Percentiles rank a stretch among this genome's conserved stretches.
Conservation (phyloP, 1,284 basidiomycete species). For the Peniophora sp. region DNA sequence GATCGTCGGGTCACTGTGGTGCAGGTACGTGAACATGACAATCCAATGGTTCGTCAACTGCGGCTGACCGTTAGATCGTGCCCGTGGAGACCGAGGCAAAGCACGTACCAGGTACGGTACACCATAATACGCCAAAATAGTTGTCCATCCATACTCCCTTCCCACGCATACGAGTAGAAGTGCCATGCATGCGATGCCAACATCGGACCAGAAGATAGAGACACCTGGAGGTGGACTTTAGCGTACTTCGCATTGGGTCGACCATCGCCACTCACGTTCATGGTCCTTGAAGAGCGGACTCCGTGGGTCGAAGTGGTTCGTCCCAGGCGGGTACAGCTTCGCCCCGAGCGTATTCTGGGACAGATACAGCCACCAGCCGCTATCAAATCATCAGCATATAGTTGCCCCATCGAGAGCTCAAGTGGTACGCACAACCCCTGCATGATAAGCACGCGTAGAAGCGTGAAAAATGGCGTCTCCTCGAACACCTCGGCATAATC, state of each 20-base stretch:
- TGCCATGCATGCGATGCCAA: slow-evolving; percentile 37
- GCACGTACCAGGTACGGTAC: slow-evolving; percentile 37
- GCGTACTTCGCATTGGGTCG: too few species aligned
- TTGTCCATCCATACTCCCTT: slow-evolving; percentile 29
- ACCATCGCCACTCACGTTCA: slow-evolving; percentile 37
- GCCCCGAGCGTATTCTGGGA: slow-evolving; percentile 32
- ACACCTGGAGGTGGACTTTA: slow-evolving; percentile 18
- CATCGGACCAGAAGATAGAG: slow-evolving; percentile 42
- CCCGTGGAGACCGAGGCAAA: neutral
- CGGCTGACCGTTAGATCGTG: neutral
- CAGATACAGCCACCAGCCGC: slow-evolving; percentile 75
- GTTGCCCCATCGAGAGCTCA: neutral
- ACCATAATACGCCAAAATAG: slow-evolving; percentile 39
- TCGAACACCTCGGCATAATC: slow-evolving; percentile 54
- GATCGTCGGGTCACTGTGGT: slow-evolving; percentile 62
- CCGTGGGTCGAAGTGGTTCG: slow-evolving; percentile 57
- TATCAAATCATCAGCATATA: slow-evolving; percentile 8
- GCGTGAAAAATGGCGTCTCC: slow-evolving; percentile 70
- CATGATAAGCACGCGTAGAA: slow-evolving; percentile 61
- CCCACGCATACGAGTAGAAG: slow-evolving; percentile 29
- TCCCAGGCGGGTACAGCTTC: slow-evolving; percentile 26
- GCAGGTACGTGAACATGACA: slow-evolving; percentile 63
- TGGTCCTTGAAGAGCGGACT: slow-evolving; percentile 71
- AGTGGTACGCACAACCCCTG: slow-evolving; percentile 34
- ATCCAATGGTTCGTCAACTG: slow-evolving; percentile 48